A percentile compares a stretch with the other conserved stretches of the same genome.
Conservation (phyloP, 768 basidiomycete species). For the Tricholoma flavovirens region DNA sequence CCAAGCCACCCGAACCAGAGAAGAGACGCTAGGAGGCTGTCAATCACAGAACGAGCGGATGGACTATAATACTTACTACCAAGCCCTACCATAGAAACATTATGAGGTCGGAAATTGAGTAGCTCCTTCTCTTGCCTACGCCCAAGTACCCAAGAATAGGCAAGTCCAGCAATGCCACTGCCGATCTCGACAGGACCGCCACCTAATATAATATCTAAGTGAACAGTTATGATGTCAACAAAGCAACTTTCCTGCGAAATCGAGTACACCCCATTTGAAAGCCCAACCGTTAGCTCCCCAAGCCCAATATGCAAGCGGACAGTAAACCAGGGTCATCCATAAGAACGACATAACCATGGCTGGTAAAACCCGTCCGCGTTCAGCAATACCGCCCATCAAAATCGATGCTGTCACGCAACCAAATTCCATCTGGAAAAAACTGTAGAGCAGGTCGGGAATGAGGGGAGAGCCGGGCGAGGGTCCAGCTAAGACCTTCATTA, state of each 20-base stretch:
- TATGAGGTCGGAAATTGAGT: slow-evolving; percentile 81
- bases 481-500: slow-evolving; percentile 62
- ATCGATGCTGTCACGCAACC: slow-evolving; percentile 77
- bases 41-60: background rate
- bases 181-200: slow-evolving; percentile 88
- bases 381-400: slow-evolving; percentile 75
- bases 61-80: slow-evolving; percentile 43
- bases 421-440: slow-evolving; percentile 86
- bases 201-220: slow-evolving; percentile 33
- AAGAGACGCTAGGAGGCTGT: slow-evolving; percentile 45
- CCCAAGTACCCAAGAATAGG: slow-evolving; percentile 84
- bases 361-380: slow-evolving; percentile 80
- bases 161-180: slow-evolving; percentile 79
- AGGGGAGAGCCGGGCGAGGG: slow-evolving; percentile 77
- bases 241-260: slow-evolving; percentile 66
- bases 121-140: slow-evolving; percentile 68
- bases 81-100: slow-evolving; percentile 75
- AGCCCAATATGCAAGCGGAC: slow-evolving; percentile 80
- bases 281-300: slow-evolving; percentile 85
- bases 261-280: slow-evolving; percentile 76
- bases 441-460: slow-evolving; percentile 78
- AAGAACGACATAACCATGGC: slow-evolving; percentile 76
- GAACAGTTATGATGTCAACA: background rate
- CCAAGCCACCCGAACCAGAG: slow-evolving; percentile 87
- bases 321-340: slow-evolving; percentile 87